Base-by-base conservation (phyloP, 1,284 basidiomycete species). In the Cutaneotrichosporon sp. region DNA sequence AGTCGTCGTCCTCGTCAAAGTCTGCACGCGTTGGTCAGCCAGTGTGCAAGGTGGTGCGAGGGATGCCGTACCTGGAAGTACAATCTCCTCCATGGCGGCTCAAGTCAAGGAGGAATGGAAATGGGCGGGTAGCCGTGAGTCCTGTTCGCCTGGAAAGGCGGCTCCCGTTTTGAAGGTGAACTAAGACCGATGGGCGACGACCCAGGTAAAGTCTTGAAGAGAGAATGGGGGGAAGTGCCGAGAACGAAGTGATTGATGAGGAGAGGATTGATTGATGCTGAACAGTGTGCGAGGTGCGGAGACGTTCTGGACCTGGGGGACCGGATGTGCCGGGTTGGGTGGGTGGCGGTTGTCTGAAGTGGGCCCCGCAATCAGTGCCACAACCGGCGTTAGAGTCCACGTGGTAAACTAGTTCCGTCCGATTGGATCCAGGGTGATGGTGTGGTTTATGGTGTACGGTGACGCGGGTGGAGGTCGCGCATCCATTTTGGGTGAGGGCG, bases 1-100 rank as follows among this genome's bases (percentile, higher is more conserved):
- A 67, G 62, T 76, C 72, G 54, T 78, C 73, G 29, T 76, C 76
- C 55, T 79, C 77, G 49, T 78, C 77, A 54, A 76, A 67, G 62
- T 75, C 74, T 75, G 50, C 3, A 47, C 56, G 36, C 14, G 45
- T 49, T 10, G 4, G 47, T 29, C 25, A 27, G 24, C 16, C 24
- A 18, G 25, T 49, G 14, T 14, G 18, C 18, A 18, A 18, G 38
- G 18, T 9, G 62, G n/a, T 13, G 10, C 11, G 45, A 27, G 34
- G n/a, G 14, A 36, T 38, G n/a, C 31, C 75, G 47, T 49, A 77
- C 77, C 70, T 34, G 77, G 77, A 43, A 80, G 74, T n/a, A 74
- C 71, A 31, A 77, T 77, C 56, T 72, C 72, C 62, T 73, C 70
- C 72, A 71, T 71, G 34, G 14, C 50, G 62, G 38, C 29, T 27